A percentile compares a stretch with the other conserved stretches of the same genome.
phyloP scores from a whole-genome alignment of 148 eudicot species.

The Tetragonia tetragonoides region DNA sequence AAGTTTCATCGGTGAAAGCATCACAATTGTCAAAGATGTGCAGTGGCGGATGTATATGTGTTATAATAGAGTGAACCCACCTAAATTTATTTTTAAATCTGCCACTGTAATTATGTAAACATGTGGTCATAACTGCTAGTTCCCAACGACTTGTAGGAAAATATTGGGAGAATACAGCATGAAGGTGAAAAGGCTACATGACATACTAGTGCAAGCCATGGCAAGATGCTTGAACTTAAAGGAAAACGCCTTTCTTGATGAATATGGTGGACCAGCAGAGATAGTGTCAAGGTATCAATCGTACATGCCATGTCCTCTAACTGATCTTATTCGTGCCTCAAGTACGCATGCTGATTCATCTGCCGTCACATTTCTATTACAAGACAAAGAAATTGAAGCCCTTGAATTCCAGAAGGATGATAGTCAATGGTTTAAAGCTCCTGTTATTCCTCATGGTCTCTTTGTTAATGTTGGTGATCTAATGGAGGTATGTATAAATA shows the following conservation, averaged over 20 bases:
- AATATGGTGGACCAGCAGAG: conserved; percentile 28
- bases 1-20: no score
- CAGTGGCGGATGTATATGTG: no score
- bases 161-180: conserved; percentile 26
- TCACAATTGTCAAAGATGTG: no score
- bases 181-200: conserved; percentile 16
- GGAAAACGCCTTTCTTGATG: conserved; percentile 29
- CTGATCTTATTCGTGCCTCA: conserved; percentile 33
- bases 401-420: conserved; percentile 46
- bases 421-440: conserved; percentile 37
- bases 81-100: no score
- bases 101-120: no score
- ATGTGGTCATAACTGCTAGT: no score
- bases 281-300: conserved; percentile 33
- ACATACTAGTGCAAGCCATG: conserved; percentile 34
- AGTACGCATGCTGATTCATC: conserved; percentile 51
- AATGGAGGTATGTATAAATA: conserved; percentile 35
- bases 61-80: no score
- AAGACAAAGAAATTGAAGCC: conserved; percentile 40
- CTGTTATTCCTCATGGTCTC: conserved; percentile 41
- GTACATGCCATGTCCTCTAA: conserved; percentile 42
- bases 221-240: conserved; percentile 35
- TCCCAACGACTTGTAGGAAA: conserved; percentile 8
- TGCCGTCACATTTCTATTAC: conserved; percentile 18
- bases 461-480: conserved; percentile 47